Conservation (phyloP, 2,329 filamentous ascomycete species). For the Fusarium mangiferae region DNA sequence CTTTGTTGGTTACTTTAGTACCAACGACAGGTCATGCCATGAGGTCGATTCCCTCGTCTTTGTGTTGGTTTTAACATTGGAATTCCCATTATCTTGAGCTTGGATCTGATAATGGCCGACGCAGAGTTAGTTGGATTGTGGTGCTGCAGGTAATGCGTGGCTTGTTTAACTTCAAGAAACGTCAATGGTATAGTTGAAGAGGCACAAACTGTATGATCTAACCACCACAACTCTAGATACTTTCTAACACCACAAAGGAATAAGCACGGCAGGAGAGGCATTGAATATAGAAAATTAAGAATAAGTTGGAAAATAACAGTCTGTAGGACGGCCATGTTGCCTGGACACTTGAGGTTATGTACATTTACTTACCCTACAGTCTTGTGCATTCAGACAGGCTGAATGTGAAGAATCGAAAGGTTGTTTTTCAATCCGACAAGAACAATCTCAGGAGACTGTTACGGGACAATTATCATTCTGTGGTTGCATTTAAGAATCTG, state of each 20-base stretch:
- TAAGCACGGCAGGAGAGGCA: no score
- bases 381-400: rapidly evolving
- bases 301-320: no score
- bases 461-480: no score
- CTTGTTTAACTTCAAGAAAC: neutral
- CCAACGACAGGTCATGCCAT: conserved; percentile 26
- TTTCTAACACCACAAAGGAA: no score
- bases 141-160: no score
- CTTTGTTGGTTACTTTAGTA: conserved; percentile 37
- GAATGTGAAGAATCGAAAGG: neutral
- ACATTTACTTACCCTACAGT: neutral
- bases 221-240: no score
- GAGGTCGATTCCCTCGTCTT: neutral
- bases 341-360: neutral
- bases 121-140: neutral
- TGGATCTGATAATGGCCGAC: neutral
- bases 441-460: neutral
- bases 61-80: neutral
- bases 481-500: no score
- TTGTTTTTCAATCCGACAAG: neutral
- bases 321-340: neutral
- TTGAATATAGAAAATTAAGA: no score
- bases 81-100: neutral
- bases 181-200: no score
- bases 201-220: no score